These are phyloP conservation scores for Aspergillus ochraceus DNA, from an alignment of 2,329 filamentous ascomycete species.

Conservation along the genomic window DNA sequence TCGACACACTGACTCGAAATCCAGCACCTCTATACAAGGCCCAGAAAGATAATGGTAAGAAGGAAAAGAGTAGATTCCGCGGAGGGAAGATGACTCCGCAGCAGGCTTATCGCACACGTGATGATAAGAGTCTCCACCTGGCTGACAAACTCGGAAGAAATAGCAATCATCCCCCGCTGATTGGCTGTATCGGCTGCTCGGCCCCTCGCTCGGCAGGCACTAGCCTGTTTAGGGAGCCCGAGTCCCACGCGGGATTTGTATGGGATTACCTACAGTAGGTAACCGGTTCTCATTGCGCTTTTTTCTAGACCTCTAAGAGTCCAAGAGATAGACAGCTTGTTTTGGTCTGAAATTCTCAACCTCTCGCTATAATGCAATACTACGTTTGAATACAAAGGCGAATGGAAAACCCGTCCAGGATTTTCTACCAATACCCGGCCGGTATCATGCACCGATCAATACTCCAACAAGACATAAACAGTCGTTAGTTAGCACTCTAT, in stretches of 20 bases:
- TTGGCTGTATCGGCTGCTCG: constrained; percentile 6
- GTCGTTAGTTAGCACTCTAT: constrained; percentile 8
- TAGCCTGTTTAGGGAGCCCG: background rate
- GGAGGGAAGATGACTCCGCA: background rate
- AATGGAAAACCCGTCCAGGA: background rate
- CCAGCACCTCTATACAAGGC: constrained; percentile 5
- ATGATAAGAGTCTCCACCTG: constrained; percentile 14
- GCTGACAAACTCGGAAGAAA: constrained; percentile 5
- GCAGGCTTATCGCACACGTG: constrained; percentile 16
- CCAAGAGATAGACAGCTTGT: background rate
- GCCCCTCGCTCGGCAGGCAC: background rate
- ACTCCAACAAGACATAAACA: background rate
- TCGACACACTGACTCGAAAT: constrained; percentile 3
- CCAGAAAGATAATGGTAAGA: background rate
- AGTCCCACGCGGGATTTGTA: background rate
- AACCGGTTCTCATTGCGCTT: background rate
- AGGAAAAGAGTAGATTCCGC: background rate
- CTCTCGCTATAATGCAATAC: background rate
- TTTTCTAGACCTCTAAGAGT: background rate
- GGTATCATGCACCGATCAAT: background rate
- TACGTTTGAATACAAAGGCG: background rate
- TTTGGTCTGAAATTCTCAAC: background rate
- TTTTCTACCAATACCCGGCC: background rate
- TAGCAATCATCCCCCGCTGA: background rate
- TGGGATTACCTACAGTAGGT: background rate